Evolutionary conservation across 306 rosid species (phyloP), one percentile per base, ranked within the genome.

Genomic region (Cicer bijugum): DNA sequence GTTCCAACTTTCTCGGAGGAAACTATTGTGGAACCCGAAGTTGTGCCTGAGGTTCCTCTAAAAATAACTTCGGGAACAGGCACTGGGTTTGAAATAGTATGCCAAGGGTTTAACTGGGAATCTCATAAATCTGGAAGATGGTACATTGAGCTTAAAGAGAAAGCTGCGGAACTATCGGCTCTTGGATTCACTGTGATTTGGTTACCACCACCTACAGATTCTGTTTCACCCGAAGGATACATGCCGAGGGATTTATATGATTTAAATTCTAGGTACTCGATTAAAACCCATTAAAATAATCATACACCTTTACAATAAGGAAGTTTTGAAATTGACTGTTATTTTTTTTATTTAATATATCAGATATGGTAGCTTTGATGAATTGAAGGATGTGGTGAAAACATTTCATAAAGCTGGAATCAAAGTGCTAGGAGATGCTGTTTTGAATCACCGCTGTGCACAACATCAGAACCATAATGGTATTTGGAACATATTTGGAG

Each of bases 101-200:
- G 99, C 89, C 99, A 95, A 87, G 97, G 96, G 33, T 95, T 95
- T 86, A 95, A 95, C 28, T 95, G 97, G 99, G 99, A 95, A 83
- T 95, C 99, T 69, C 83, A 90, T 83, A 95, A 90, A 82, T 86
- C 96, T 74, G 86, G 99, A 78, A 87, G 82, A 85, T 95, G 99
- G 97, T 95, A 90, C 85, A 39, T 78, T 85, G 93, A 88, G 80
- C 89, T 95, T 80, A 81, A 90, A 87, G 87, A 84, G 75, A 90
- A 85, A 81, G 91, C 88, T 74, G 78, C 86, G 58, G 89, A 85
- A 47, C 75, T 95, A 67, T 70, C 96, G 48, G 79, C 95, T 42
- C 78, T 89, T 80, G 99, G 99, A 81, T 86, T 91, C 69, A 88
- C 97, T 40, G 91, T 91, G 71, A 76, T 95, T 74, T 94, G 99